These are phyloP conservation scores for Leccinum obscurum DNA, from an alignment of 768 basidiomycete species.

Conservation along the genomic window DNA sequence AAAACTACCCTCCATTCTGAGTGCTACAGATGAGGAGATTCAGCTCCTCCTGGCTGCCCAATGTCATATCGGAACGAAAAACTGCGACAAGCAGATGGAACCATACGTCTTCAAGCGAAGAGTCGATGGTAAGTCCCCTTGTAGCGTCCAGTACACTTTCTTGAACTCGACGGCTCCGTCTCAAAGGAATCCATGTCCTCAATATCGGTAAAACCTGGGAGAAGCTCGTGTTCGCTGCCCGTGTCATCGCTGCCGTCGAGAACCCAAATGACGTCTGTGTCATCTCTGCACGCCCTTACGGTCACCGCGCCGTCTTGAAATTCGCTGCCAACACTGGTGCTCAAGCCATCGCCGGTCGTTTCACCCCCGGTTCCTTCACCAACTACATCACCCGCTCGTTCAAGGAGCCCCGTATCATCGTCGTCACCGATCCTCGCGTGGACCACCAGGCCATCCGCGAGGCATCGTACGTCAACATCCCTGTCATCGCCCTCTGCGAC, in stretches of 20 bases:
- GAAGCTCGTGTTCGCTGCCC: conserved; percentile 97
- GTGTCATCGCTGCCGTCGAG: conserved; percentile 95
- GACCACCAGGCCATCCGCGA: conserved; percentile 99
- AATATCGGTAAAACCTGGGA: conserved; percentile 99
- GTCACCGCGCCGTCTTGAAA: conserved; percentile 99
- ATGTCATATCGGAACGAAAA: conserved; percentile 97
- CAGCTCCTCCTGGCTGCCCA: conserved; percentile 93
- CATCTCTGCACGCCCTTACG: conserved; percentile 97
- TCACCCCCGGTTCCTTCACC: conserved; percentile 98
- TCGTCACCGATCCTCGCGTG: conserved; percentile 98
- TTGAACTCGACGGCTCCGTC: conserved; percentile 10
- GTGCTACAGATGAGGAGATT: conserved; percentile 97
- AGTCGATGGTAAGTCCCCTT: conserved; percentile 72
- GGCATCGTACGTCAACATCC: conserved; percentile 99
- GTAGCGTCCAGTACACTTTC: conserved; percentile 10
- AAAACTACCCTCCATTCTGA: conserved; percentile 92
- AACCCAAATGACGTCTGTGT: conserved; percentile 98
- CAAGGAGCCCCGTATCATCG: conserved; percentile 98
- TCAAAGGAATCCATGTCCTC: conserved; percentile 87
- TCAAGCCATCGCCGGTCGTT: conserved; percentile 97
- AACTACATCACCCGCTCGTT: conserved; percentile 99
- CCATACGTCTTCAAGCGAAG: conserved; percentile 98
- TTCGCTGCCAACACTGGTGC: conserved; percentile 98
- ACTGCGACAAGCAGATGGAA: conserved; percentile 99
- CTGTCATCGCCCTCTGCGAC: conserved; percentile 98